Base-by-base conservation (phyloP, 2,329 filamentous ascomycete genomes). In the Lecanicillium sp. region DNA sequence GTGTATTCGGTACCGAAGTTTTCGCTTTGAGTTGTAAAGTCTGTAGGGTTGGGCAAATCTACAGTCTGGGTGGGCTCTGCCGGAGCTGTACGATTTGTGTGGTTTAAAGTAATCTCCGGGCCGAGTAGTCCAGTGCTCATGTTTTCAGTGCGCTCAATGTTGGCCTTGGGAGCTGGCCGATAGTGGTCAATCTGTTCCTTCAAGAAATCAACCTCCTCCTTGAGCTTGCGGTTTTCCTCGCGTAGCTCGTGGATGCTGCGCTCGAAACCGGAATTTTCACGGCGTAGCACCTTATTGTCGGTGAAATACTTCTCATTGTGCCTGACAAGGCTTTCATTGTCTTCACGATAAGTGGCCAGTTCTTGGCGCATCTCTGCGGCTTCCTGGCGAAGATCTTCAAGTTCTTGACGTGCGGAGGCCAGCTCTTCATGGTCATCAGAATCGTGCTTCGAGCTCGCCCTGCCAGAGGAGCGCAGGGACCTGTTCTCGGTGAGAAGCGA, bases 281-380 rank as follows among this genome's bases (percentile, higher is more conserved):
- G 60, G 14, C 58, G 58, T 5, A 71, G 57, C 28, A 62, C 56
- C 54, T 71, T 71, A 57, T 71, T 73, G 49, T 74, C 70, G 40
- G 59, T 65, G 46, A 70, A 74, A 48, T 73, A 73, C 43, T 66
- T 68, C 35, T 75, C 70, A 42, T 75, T 75, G 50, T 73, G 68
- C 28, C 67, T 68, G 37, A 71, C 70, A 16, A 75, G 63, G 45
- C 66, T 69, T 25, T 65, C 56, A 43, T 74, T 71, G 47, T 75
- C 71, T 45, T 72, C 58, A 28, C 61, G 60, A n/a, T 40, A 27
- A 6, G 33, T 29, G 30, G 15, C 34, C 13, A 40, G 22, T 18
- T 43, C 41, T 14, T 37, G 25, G 3, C 11, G 9, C 14, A 12
- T 18, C 16, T 6, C 18, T 15, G 40, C 37, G 9, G 29, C 30